These are phyloP conservation scores for Colletotrichum sp. DNA, from an alignment of 2,329 filamentous ascomycete species.

Conservation along the genomic window DNA sequence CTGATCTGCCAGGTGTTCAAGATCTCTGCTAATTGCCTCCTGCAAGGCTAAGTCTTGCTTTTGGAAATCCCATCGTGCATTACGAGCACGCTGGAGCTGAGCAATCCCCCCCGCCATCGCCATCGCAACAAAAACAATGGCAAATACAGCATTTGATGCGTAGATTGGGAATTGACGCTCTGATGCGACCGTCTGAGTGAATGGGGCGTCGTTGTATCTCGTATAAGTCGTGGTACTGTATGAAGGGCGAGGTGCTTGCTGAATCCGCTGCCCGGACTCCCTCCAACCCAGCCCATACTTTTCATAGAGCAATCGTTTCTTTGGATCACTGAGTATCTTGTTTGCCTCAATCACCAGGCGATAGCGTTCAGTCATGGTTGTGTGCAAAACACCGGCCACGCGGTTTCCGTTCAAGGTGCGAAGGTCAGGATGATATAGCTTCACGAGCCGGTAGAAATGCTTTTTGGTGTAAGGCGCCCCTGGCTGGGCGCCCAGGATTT, in stretches of 20 bases:
- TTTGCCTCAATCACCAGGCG: constrained; percentile 21
- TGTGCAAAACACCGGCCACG: not conserved
- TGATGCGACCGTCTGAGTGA: not conserved
- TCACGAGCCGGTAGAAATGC: constrained; percentile 21
- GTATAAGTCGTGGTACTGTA: not conserved
- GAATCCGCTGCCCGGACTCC: not conserved
- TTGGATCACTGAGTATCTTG: constrained; percentile 16
- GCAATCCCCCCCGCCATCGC: constrained; percentile 10
- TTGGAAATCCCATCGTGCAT: not conserved
- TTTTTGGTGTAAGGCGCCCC: constrained; percentile 18
- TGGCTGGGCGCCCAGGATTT: constrained; percentile 9
- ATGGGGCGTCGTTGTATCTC: not conserved
- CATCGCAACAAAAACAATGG: constrained; percentile 10
- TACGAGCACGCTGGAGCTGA: not conserved
- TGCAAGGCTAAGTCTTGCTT: not conserved
- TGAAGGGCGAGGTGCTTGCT: not conserved
- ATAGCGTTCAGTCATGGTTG: constrained; percentile 15
- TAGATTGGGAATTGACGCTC: not conserved
- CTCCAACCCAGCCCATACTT: constrained; percentile 7
- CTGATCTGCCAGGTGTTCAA: not conserved
- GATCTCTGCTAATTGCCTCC: not conserved
- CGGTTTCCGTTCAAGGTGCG: not conserved
- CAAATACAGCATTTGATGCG: constrained; percentile 16
- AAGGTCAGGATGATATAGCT: constrained; percentile 25
- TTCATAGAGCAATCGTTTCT: constrained; percentile 15